Conservation (phyloP, 2,329 filamentous ascomycete species). For the Alternaria sp. region DNA sequence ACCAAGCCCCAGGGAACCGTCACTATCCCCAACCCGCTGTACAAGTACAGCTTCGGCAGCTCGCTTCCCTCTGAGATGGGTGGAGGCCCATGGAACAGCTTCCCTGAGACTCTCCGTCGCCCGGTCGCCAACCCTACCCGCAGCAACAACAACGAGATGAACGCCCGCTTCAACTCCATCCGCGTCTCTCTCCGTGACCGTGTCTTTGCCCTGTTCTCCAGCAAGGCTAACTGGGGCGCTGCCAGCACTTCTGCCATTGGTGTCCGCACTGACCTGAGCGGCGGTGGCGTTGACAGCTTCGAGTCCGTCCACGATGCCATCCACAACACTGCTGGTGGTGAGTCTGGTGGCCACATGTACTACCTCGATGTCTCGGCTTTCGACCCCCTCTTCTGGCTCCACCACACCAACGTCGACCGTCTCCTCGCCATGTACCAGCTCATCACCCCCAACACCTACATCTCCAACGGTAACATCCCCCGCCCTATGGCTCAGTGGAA, state of each 20-base stretch:
- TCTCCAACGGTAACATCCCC: constrained; percentile 54
- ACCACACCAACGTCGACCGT: constrained; percentile 49
- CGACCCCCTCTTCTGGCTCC: constrained; percentile 68
- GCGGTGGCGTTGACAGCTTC: constrained; percentile 45
- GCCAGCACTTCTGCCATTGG: constrained; percentile 41
- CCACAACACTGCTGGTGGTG: constrained; percentile 45
- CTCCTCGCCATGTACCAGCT: constrained; percentile 79
- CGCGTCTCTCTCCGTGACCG: constrained; percentile 46
- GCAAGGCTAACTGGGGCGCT: constrained; percentile 38
- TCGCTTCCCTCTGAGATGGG: constrained; percentile 63
- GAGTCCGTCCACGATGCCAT: constrained; percentile 46
- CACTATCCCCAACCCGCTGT: constrained; percentile 55
- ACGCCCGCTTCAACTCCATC: constrained; percentile 32
- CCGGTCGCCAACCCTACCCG: constrained; percentile 41
- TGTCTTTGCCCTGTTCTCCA: constrained; percentile 45
- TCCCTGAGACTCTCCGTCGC: constrained; percentile 39
- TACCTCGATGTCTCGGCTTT: constrained; percentile 77
- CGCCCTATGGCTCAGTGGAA: constrained; percentile 48
- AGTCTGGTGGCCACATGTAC: constrained; percentile 72
- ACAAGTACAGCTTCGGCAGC: constrained; percentile 51
- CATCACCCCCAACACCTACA: constrained; percentile 72
- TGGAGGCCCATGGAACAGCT: constrained; percentile 43
- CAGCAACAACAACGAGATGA: constrained; percentile 49
- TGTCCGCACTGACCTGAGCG: constrained; percentile 37
- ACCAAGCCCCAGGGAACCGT: constrained; percentile 50